Conservation (phyloP, 2,329 filamentous ascomycete species). For the Trichocomaceae sp. region DNA sequence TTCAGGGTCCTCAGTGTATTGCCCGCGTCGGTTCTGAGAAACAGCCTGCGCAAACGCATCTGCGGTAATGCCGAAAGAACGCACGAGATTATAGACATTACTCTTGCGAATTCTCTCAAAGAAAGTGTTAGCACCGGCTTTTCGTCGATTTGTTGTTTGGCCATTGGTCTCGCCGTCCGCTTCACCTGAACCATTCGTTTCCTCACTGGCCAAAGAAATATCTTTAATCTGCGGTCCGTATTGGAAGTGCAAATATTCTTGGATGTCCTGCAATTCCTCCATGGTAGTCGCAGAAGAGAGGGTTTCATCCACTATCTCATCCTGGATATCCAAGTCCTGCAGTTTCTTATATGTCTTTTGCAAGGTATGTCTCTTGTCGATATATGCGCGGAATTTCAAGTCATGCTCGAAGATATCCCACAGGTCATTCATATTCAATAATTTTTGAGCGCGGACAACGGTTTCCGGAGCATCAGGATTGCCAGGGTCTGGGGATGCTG, state of each 20-base stretch:
- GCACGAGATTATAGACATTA: conserved; percentile 73
- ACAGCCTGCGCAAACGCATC: conserved; percentile 85
- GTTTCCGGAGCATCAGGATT: conserved; percentile 67
- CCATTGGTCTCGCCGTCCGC: conserved; percentile 13
- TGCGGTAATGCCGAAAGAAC: conserved; percentile 81
- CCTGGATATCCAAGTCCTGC: conserved; percentile 57
- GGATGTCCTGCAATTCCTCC: conserved; percentile 92
- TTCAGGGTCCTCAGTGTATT: conserved; percentile 76
- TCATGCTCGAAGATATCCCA: conserved; percentile 95
- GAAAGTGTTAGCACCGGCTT: conserved; percentile 71
- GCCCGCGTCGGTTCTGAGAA: conserved; percentile 67
- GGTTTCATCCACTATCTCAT: conserved; percentile 74
- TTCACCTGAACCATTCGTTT: conserved; percentile 7
- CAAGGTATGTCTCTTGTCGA: conserved; percentile 84
- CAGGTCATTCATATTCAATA: conserved; percentile 84
- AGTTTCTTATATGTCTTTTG: conserved; percentile 72
- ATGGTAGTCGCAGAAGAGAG: conserved; percentile 73
- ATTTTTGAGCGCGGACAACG: conserved; percentile 71
- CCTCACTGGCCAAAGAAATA: conserved; percentile 49
- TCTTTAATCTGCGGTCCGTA: conserved; percentile 82
- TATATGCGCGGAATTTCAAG: conserved; percentile 85
- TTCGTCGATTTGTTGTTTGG: conserved; percentile 62
- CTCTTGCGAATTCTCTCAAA: conserved; percentile 80
- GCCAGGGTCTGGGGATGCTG: conserved; percentile 54
- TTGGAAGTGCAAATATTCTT: conserved; percentile 94